Evolutionary conservation across 2,329 filamentous ascomycete species (phyloP), one percentile per base, ranked within the genome.

Genomic region (Periconia digitata): DNA sequence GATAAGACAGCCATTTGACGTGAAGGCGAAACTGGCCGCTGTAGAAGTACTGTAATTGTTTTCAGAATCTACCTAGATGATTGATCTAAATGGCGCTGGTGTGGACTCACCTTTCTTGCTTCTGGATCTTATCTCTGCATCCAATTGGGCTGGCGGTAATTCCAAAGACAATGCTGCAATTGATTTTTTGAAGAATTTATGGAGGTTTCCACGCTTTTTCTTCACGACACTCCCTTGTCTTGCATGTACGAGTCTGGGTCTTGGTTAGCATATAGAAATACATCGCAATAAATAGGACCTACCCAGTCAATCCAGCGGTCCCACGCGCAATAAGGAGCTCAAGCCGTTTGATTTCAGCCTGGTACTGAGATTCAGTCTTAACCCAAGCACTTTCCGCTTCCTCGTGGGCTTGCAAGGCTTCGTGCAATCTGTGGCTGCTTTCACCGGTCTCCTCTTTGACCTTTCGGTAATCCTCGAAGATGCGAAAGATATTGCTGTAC

Each of bases 281-380:
- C 5, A 36, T 37, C n/a, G 10, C 2, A 21, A 16, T 6, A 18
- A 29, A 20, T 16, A 16, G 12, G 32, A 44, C 56, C 44, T 41
- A 65, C 62, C 70, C 72, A 17, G 70, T 62, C 44, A 77, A 60
- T 8, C 75, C 74, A 36, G 64, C 58, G 21, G 69, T 66, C 7
- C 73, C 69, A 41, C 24, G 22, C 2, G 72, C 70, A 47, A 77
- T 74, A 21, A 77, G 51, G 3, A 76, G 50, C 54, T 77, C 75
- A 13, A 77, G 63, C 15, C 74, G 69, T 47, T 70, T 74, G 43
- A 76, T 70, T 49, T 77, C 74, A 3, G 65, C 66, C 34, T 69
- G 64, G 52, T 73, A 76, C 15, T 62, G 58, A 35, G 58, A 55
- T 48, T 70, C 67, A 44, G 67, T 62, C 8, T 64, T 50, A 2